phyloP scores from a whole-genome alignment of 306 rosid species.

The Castanea crenata region DNA sequence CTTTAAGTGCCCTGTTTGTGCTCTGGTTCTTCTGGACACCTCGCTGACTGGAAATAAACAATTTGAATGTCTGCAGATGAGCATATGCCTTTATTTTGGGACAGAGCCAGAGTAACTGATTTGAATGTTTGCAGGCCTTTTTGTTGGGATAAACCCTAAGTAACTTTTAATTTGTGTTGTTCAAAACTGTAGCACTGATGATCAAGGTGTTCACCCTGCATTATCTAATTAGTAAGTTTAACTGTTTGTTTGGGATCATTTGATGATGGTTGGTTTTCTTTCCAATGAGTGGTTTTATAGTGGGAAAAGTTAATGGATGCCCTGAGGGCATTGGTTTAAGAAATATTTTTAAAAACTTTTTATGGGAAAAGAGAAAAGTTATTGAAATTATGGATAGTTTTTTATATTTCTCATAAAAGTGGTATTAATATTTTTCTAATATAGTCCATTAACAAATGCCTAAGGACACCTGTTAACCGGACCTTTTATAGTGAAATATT shows the following conservation, averaged over 20 bases:
- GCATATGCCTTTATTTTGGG: background rate
- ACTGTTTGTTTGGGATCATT: background rate
- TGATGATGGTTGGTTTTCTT: background rate
- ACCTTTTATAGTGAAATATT: too few relatives aligned
- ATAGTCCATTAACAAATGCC: too few relatives aligned
- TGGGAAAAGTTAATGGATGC: background rate
- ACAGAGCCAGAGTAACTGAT: background rate
- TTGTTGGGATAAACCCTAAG: background rate
- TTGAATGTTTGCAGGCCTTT: constrained; percentile 5
- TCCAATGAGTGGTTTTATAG: background rate
- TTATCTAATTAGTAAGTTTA: background rate
- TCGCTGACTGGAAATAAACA: background rate
- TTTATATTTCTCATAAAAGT: too few relatives aligned
- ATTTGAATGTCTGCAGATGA: constrained; percentile 4
- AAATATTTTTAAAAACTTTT: too few relatives aligned
- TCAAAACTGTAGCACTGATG: background rate
- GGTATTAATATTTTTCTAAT: too few relatives aligned
- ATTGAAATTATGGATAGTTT: too few relatives aligned
- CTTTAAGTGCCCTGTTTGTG: constrained; percentile 36
- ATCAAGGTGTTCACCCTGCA: constrained; percentile 1
- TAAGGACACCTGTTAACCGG: too few relatives aligned
- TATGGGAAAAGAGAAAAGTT: too few relatives aligned
- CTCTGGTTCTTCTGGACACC: constrained; percentile 21
- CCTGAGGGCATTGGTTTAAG: too few relatives aligned
- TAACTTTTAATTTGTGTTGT: background rate